Conservation (phyloP, 1,284 basidiomycete genomes). For the Melampsora americana region DNA sequence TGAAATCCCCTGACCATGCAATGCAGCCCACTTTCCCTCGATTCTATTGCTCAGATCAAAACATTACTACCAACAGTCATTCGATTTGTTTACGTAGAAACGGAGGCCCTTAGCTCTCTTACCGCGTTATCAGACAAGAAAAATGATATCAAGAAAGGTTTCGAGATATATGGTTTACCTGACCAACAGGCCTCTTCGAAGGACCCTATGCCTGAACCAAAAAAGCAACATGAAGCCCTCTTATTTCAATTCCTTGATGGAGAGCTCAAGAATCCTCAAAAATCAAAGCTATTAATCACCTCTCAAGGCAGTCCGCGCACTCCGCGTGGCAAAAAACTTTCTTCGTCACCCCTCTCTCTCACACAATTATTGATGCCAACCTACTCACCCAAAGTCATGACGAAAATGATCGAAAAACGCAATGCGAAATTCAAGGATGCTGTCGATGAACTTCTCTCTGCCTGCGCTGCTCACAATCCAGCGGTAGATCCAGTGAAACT, state of each 20-base stretch:
- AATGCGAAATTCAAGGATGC: constrained; percentile 67
- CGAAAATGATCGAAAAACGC: constrained; percentile 69
- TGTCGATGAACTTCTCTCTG: constrained; percentile 70
- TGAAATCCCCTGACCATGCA: constrained; percentile 44
- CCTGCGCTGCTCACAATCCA: constrained; percentile 56
- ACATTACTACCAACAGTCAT: constrained; percentile 77
- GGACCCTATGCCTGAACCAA: constrained; percentile 47
- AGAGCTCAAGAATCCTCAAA: constrained; percentile 53
- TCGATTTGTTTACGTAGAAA: constrained; percentile 75
- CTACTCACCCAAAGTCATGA: constrained; percentile 56
- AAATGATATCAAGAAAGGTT: constrained; percentile 65
- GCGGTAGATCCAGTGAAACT: constrained; percentile 65
- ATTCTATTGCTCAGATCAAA: constrained; percentile 79
- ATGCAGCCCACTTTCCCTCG: constrained; percentile 70
- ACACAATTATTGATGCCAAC: constrained; percentile 2
- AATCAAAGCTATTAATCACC: constrained; percentile 53
- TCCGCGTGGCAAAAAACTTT: background rate
- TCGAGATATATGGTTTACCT: constrained; percentile 63
- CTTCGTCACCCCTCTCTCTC: background rate
- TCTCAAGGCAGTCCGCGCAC: constrained; percentile 45
- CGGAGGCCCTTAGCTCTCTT: constrained; percentile 60
- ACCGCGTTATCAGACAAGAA: constrained; percentile 50
- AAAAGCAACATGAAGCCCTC: constrained; percentile 49
- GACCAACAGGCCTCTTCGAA: constrained; percentile 36
- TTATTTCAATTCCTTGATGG: constrained; percentile 57